Conservation (phyloP, 768 basidiomycete genomes). For the Rhizopogon vinicolor region DNA sequence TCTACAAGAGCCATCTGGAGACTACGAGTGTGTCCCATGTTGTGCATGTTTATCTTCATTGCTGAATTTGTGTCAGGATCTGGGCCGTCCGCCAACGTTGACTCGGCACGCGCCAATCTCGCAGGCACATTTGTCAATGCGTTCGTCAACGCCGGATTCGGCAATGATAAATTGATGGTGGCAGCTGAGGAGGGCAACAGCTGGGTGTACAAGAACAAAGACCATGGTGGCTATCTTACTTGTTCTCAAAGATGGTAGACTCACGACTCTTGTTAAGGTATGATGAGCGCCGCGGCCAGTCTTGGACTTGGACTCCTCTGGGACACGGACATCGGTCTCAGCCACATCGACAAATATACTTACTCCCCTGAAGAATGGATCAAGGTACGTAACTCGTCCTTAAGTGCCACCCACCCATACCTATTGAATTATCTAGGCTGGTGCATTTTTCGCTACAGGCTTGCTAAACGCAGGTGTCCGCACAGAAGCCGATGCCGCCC, state of each 20-base stretch:
- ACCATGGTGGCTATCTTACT: constrained; percentile 63
- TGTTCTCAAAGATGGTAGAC: not conserved
- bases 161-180: constrained; percentile 98
- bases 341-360: constrained; percentile 95
- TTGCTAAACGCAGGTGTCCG: constrained; percentile 86
- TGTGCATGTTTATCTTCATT: not conserved
- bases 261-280: constrained; percentile 44
- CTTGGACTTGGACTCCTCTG: constrained; percentile 90
- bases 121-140: constrained; percentile 98
- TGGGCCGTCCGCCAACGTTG: constrained; percentile 69
- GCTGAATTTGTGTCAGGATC: constrained; percentile 38
- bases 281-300: constrained; percentile 95
- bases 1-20: constrained; percentile 96
- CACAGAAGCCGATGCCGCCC: constrained; percentile 89
- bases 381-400: constrained; percentile 46
- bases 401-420: not conserved
- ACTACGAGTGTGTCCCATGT: constrained; percentile 57
- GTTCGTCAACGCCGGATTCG: constrained; percentile 97
- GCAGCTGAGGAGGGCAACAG: constrained; percentile 93
- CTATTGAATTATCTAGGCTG: constrained; percentile 48
- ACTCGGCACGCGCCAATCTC: constrained; percentile 91
- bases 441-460: constrained; percentile 92
- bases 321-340: constrained; percentile 93
- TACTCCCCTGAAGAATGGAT: constrained; percentile 96
- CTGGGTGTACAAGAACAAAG: constrained; percentile 99